Evolutionary conservation across 257 asterid genomes (phyloP), one percentile per base, ranked within the genome.

Genomic region (Eustoma russellianum): DNA sequence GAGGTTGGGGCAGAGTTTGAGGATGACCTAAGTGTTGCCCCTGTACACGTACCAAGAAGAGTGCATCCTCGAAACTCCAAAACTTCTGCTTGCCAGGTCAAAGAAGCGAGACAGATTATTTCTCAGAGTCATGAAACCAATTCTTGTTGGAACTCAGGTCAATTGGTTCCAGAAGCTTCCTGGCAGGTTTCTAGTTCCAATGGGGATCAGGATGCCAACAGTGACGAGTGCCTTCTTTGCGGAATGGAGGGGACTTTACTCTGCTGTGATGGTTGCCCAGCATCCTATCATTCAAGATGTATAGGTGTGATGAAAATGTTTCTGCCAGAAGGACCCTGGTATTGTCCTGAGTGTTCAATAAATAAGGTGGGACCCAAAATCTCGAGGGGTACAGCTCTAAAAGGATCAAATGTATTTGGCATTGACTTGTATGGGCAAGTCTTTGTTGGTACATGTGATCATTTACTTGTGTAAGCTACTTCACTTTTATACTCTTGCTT

Each of bases 261-360:
- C 61, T 87, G 96, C 59, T 87, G 96, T 66, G 94, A 87, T 66
- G 94, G 96, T 45, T 87, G 96, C 65, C 96, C 94, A 0, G 77
- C 85, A 44, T 77, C 86, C 56, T 87, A 74, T 73, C 96, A 87
- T 68, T 59, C 88, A 44, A 79, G 94, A 72, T 87, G 96, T 75
- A 60, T 87, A 65, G 96, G 96, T 24, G 74, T 87, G 76, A 68
- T 63, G 79, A 87, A 84, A 72, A 59, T 67, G 87, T 67, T 67
- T 67, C 73, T 79, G 71, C 77, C 93, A 6, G 78, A 73, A 52
- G 94, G 82, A 46, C 67, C 86, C 30, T 87, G 96, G 96, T 79
- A 76, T 66, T 87, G 96, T 66, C 94, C 96, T 2, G 96, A 87
- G 76, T 87, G 96, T 72, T 60, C 69, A 50, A 67, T 81, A 46